Conservation (phyloP, 164 flowering plant genomes). For the Aristolochia californica region DNA sequence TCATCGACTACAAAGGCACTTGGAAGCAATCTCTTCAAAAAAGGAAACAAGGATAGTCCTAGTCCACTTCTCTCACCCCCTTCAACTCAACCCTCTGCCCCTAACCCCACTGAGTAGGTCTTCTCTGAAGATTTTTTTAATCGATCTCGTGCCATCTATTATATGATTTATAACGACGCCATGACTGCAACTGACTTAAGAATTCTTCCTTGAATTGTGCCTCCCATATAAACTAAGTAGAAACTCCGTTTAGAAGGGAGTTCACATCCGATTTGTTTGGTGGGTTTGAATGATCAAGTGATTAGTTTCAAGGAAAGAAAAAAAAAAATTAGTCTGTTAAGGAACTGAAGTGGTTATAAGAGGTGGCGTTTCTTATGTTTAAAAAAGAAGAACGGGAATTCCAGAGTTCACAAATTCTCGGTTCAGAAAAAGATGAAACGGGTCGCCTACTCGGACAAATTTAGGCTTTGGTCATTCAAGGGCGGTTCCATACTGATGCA, state of each 20-base stretch:
- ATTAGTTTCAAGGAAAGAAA: neutral
- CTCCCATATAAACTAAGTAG: neutral
- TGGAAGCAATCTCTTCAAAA: conserved; percentile 1
- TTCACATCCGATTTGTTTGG: conserved; percentile 8
- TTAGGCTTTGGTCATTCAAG: too few relatives aligned
- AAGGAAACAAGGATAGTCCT: conserved; percentile 2
- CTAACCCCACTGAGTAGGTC: neutral
- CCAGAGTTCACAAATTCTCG: neutral
- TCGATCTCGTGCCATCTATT: neutral
- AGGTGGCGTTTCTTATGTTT: neutral
- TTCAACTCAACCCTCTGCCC: neutral
- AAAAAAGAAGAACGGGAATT: neutral
- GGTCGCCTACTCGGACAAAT: too few relatives aligned
- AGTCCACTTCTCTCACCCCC: neutral
- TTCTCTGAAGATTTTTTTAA: neutral
- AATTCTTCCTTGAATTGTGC: neutral
- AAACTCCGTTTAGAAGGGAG: neutral
- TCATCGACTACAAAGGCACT: neutral
- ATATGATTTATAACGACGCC: neutral
- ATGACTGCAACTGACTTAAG: neutral
- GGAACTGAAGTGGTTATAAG: too few relatives aligned
- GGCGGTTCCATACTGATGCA: too few relatives aligned
- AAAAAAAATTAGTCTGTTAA: neutral
- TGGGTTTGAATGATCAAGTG: conserved; percentile 1
- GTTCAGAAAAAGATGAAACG: too few relatives aligned